Conservation (phyloP, 129 eudicot genomes). For the Kitagawia praeruptora region DNA sequence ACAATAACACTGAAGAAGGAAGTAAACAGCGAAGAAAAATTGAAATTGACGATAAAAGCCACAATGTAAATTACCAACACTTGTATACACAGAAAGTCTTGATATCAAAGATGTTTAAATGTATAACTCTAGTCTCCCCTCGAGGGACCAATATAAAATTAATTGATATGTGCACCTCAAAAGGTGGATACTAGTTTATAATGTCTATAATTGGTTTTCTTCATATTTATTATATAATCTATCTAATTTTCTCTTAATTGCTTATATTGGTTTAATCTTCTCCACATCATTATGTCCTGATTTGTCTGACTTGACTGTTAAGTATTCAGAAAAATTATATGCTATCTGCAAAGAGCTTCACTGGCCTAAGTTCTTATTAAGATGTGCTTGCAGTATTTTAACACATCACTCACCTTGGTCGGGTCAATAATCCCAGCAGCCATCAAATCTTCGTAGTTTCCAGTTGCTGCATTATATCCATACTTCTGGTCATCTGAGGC, state of each 20-base stretch:
- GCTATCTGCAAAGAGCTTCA: neutral
- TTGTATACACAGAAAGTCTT: neutral
- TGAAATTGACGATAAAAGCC: neutral
- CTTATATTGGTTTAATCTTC: neutral
- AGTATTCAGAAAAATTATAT: neutral
- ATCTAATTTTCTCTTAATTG: neutral
- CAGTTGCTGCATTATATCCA: constrained; percentile 83
- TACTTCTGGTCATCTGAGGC: constrained; percentile 44
- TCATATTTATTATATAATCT: neutral
- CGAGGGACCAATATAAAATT: neutral
- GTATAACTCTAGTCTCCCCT: neutral
- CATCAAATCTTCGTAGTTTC: constrained; percentile 78
- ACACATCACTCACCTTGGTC: constrained; percentile 50
- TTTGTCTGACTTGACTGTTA: neutral
- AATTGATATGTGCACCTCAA: neutral
- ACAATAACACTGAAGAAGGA: neutral
- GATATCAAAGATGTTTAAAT: neutral
- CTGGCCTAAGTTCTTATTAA: neutral
- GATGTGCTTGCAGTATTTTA: neutral
- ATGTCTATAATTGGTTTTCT: neutral
- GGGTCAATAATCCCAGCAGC: constrained; percentile 90
- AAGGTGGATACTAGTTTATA: neutral
- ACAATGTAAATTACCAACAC: neutral
- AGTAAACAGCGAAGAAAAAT: neutral
- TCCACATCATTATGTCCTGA: neutral